Percentiles rank a stretch among this genome's conserved stretches.
These are phyloP conservation scores for Aspergillus sp. DNA, from an alignment of 2,329 filamentous ascomycete genomes.

Conservation along the genomic window DNA sequence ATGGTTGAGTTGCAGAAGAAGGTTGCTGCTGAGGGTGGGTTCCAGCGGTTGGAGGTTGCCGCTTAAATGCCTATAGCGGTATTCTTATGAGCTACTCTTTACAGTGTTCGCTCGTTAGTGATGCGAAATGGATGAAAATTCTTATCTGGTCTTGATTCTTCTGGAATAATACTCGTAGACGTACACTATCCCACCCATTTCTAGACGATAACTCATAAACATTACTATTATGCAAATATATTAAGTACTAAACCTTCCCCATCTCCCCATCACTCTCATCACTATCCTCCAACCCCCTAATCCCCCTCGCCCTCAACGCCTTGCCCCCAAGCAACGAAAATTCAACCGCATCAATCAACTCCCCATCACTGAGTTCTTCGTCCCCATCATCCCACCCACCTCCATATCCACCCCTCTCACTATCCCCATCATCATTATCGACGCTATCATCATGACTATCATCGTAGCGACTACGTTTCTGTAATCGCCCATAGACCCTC, in stretches of 20 bases:
- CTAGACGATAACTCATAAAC: neutral
- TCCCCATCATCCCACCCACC: conserved; percentile 6
- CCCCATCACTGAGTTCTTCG: conserved; percentile 7
- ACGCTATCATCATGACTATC: neutral
- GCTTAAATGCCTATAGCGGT: neutral
- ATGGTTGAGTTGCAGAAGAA: conserved; percentile 64
- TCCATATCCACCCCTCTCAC: neutral
- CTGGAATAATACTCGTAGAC: too few relatives aligned
- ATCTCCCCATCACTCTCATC: neutral
- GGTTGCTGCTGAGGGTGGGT: conserved; percentile 60
- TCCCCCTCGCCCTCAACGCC: neutral
- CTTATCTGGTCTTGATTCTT: too few relatives aligned
- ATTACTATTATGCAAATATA: neutral
- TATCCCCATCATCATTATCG: neutral
- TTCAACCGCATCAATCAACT: conserved; percentile 5
- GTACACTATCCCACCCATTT: too few relatives aligned
- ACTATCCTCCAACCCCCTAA: neutral
- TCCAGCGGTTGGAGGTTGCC: conserved; percentile 27
- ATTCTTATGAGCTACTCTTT: neutral
- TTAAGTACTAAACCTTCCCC: neutral
- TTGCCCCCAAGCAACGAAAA: conserved; percentile 8
- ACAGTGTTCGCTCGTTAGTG: neutral
- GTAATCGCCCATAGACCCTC: neutral
- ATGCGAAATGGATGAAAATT: neutral
- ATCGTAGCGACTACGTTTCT: neutral